phyloP scores from a whole-genome alignment of 1,139 yeast genomes.

The Lodderomyces orthopsilosis region DNA sequence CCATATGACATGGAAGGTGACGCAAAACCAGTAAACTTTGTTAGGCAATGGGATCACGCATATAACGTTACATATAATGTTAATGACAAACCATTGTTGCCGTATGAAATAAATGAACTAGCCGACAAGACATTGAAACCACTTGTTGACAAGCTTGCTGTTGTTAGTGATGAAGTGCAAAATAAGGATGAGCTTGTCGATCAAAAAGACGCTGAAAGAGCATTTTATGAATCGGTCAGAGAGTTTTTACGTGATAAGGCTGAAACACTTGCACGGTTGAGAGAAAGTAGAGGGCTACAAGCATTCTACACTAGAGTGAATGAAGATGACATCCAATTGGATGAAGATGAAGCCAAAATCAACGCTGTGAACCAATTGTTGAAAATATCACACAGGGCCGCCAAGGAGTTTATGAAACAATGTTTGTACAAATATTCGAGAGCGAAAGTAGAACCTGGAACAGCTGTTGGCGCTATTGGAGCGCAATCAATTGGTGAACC shows the following conservation, averaged over 20 bases:
- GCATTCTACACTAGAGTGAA: constrained; percentile 33
- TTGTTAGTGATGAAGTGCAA: constrained; percentile 59
- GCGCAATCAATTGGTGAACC: constrained; percentile 99
- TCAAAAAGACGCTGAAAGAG: constrained; percentile 82
- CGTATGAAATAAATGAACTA: constrained; percentile 62
- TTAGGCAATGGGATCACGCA: constrained; percentile 94
- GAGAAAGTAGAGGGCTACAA: constrained; percentile 51
- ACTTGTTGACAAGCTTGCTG: constrained; percentile 53
- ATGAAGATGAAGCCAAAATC: constrained; percentile 45
- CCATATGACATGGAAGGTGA: constrained; percentile 99
- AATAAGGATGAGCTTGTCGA: constrained; percentile 60
- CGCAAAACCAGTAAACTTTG: constrained; percentile 91
- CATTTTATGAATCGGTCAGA: constrained; percentile 71
- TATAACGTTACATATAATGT: constrained; percentile 64
- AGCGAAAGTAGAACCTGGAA: constrained; percentile 97
- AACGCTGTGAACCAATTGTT: constrained; percentile 69
- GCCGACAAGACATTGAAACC: constrained; percentile 60
- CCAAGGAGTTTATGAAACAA: constrained; percentile 67
- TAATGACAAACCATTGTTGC: constrained; percentile 58
- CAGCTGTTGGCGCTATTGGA: constrained; percentile 99
- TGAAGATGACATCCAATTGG: constrained; percentile 36
- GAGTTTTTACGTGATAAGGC: constrained; percentile 62
- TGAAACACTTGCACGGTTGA: constrained; percentile 48
- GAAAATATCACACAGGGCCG: constrained; percentile 62
- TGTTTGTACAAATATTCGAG: constrained; percentile 80